phyloP scores from a whole-genome alignment of 1,284 basidiomycete genomes.

The Chondrostereum purpureum region DNA sequence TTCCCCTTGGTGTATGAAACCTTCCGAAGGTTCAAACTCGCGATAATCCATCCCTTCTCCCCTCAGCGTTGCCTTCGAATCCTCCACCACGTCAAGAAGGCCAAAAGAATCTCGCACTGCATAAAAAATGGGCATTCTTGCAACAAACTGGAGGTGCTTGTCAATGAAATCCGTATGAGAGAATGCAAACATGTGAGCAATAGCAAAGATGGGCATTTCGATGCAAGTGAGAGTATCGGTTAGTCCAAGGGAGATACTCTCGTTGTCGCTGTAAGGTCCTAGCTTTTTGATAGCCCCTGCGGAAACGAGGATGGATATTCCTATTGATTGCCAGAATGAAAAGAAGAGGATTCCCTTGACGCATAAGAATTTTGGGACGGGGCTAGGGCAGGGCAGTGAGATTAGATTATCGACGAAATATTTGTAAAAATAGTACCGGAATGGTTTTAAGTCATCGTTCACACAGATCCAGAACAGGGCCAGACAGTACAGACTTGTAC shows the following conservation, averaged over 20 bases:
- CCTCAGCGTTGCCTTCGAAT: conserved; percentile 76
- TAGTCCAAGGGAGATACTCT: conserved; percentile 86
- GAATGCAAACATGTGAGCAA: conserved; percentile 89
- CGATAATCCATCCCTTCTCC: conserved; percentile 94
- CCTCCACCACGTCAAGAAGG: conserved; percentile 81
- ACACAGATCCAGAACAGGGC: conserved; percentile 95
- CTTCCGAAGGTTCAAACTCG: conserved; percentile 93
- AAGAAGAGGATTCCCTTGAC: conserved; percentile 98
- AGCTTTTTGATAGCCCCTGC: conserved; percentile 70
- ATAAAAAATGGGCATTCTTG: conserved; percentile 81
- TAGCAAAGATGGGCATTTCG: conserved; percentile 97
- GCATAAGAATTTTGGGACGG: conserved; percentile 92
- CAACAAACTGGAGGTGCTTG: conserved; percentile 54
- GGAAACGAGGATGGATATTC: conserved; percentile 84
- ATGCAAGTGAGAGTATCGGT: conserved; percentile 90
- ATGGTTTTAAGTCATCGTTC: conserved; percentile 79
- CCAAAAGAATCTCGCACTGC: conserved; percentile 88
- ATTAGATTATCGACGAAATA: background rate
- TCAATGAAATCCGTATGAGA: conserved; percentile 77
- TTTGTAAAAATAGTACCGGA: conserved; percentile 49
- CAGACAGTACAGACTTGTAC: conserved; percentile 77
- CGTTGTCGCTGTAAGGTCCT: conserved; percentile 85
- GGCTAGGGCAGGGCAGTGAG: conserved; percentile 30
- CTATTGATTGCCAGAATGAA: conserved; percentile 95
- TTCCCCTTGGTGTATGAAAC: conserved; percentile 81